A percentile compares a stretch with the other conserved stretches of the same genome.
phyloP scores from a whole-genome alignment of 495 filamentous ascomycete genomes.

The Xylaria telfairii region DNA sequence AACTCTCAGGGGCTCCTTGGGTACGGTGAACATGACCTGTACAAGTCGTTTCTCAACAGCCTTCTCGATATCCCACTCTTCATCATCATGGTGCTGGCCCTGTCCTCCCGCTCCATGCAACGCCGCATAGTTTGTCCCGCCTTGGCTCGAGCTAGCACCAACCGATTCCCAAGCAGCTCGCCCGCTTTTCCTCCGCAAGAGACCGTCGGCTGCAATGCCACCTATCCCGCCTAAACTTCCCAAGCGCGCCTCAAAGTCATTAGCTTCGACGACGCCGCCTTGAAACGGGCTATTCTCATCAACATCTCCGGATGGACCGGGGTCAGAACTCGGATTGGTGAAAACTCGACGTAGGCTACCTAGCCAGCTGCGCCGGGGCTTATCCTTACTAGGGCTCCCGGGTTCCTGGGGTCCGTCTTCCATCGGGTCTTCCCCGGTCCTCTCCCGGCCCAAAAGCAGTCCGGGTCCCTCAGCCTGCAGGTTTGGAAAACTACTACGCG shows the following conservation, averaged over 20 bases:
- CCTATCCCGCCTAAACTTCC: conserved; percentile 38
- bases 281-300: conserved; percentile 34
- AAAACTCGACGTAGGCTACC: conserved; percentile 56
- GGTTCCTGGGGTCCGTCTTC: conserved; percentile 40
- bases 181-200: conserved; percentile 50
- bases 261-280: conserved; percentile 35
- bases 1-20: conserved; percentile 80
- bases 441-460: conserved; percentile 53
- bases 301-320: conserved; percentile 25
- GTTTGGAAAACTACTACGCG: conserved; percentile 64
- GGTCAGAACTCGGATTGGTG: conserved; percentile 34
- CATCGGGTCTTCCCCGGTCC: conserved; percentile 27
- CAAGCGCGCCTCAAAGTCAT: conserved; percentile 40
- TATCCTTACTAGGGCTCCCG: conserved; percentile 56
- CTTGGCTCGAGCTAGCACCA: conserved; percentile 26
- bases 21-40: conserved; percentile 94
- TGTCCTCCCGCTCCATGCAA: conserved; percentile 18
- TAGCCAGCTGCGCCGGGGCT: conserved; percentile 52
- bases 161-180: conserved; percentile 49
- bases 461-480: conserved; percentile 70
- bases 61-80: conserved; percentile 90
- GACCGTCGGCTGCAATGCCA: conserved; percentile 38
- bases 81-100: conserved; percentile 54
- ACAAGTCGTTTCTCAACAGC: conserved; percentile 81
- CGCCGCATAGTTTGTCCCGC: conserved; percentile 8